Evolutionary conservation across 805 yeast species (phyloP), one percentile per base, ranked within the genome.

Genomic region (Kodamaea lidongshanica): DNA sequence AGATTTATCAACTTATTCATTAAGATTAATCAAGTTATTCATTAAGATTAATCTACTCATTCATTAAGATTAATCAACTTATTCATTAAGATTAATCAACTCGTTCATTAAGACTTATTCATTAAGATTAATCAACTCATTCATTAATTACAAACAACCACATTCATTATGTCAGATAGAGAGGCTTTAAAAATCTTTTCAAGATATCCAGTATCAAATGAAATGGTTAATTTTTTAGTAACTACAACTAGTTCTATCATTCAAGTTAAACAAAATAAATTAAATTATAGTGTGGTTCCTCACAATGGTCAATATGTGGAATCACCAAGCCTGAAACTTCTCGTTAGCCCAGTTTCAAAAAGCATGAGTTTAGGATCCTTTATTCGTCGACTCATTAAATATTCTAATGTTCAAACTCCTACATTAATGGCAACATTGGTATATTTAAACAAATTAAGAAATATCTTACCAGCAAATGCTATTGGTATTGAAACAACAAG

Each of bases 331-430:
- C 15, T 44, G 12, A 25, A 42, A 22, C 16, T 40, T 28, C 37
- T 55, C 16, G 50, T 54, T 28, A 42, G 49, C 19, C 55, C 58
- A 5, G 42, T 52, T 15, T 27, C 28, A 20, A 43, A 50, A 33
- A 30, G 30, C 19, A 52, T 52, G 4, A 39, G 59, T 5, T 62
- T 85, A 26, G 59, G 61, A 25, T 58, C 58, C 14, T 89, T 92
- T 62, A 88, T 92, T 42, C 70, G 76, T 37, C 72, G 70, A 16
- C 62, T 89, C 39, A 78, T 89, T 44, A 67, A 66, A 32, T 77
- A 82, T 47, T 85, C 96, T 5, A 87, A 88, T 53, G 97, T 89
- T 23, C 95, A 87, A 58, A 83, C 95, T 4, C 86, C 96, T 19
- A 89, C 97, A 1, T 68, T 89, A 40, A 89, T 92, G 97, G 79